These are phyloP conservation scores for Coemansia sp. DNA, from an alignment of 192 early-diverging fungal genomes.

Conservation along the genomic window DNA sequence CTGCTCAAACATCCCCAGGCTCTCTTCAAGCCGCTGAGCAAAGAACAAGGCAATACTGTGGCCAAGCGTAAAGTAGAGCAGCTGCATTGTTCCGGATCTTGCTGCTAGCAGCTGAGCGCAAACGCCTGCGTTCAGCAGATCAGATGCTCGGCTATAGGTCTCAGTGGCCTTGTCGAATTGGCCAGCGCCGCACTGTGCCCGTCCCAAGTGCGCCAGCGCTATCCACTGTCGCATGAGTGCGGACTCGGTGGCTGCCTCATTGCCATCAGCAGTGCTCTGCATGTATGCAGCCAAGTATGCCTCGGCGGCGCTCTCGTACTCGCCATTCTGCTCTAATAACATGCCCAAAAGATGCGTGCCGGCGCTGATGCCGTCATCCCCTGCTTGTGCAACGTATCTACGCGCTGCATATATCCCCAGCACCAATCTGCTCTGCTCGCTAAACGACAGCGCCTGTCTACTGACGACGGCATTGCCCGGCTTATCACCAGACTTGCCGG, in stretches of 20 bases:
- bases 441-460: neutral
- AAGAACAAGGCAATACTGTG: constrained; percentile 79
- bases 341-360: constrained; percentile 61
- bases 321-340: constrained; percentile 70
- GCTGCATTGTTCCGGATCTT: constrained; percentile 20
- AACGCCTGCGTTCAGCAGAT: constrained; percentile 2
- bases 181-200: constrained; percentile 63
- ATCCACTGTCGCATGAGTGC: constrained; percentile 35
- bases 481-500: neutral
- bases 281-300: constrained; percentile 58
- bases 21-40: constrained; percentile 60
- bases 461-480: neutral
- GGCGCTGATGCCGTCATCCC: constrained; percentile 17
- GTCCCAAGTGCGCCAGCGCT: constrained; percentile 64
- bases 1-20: constrained; percentile 70
- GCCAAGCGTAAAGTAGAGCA: constrained; percentile 51
- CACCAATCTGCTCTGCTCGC: constrained; percentile 23
- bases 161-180: constrained; percentile 60
- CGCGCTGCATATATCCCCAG: constrained; percentile 40
- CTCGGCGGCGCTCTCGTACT: constrained; percentile 64
- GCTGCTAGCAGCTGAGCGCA: neutral
- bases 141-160: constrained; percentile 48
- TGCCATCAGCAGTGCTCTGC: neutral
- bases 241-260: constrained; percentile 5
- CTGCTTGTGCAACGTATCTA: constrained; percentile 26